Percentiles rank a stretch among this genome's conserved stretches.
Evolutionary conservation across 1,284 basidiomycete species (phyloP).

Genomic region (Volvariella surrecta): DNA sequence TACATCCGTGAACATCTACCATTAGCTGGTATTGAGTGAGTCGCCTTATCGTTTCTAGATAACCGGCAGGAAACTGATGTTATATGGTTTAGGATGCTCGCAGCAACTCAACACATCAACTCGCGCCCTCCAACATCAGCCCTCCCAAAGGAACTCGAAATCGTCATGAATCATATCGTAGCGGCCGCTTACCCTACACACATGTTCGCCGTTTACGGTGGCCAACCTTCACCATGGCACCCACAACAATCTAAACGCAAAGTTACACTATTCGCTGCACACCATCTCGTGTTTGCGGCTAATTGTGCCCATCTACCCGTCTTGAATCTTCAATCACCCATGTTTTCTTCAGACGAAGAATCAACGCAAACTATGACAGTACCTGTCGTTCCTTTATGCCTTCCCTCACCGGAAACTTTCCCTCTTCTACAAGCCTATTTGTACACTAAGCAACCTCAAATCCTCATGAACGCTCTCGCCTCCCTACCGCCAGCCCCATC

Average conservation of each 20-base stretch:
- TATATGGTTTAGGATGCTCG: slow-evolving; percentile 17
- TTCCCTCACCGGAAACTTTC: slow-evolving; percentile 45
- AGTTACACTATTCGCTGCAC: slow-evolving; percentile 44
- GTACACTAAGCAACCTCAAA: slow-evolving; percentile 33
- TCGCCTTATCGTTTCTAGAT: neutral
- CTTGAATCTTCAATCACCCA: slow-evolving; percentile 18
- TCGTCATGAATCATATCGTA: slow-evolving; percentile 6
- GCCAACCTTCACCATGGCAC: slow-evolving; percentile 19
- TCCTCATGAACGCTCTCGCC: slow-evolving; percentile 31
- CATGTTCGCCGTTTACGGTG: slow-evolving; percentile 43
- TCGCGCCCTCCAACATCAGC: slow-evolving; percentile 2
- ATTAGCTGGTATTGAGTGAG: slow-evolving; percentile 23
- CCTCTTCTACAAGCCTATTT: slow-evolving; percentile 40
- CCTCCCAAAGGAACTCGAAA: slow-evolving; percentile 12
- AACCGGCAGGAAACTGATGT: neutral
- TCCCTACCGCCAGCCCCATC: slow-evolving; percentile 9
- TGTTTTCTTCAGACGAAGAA: slow-evolving; percentile 11
- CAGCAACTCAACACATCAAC: slow-evolving; percentile 10
- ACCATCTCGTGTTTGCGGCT: slow-evolving; percentile 45
- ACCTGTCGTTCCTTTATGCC: slow-evolving; percentile 37
- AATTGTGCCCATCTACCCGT: slow-evolving; percentile 44
- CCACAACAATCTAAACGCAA: slow-evolving; percentile 18
- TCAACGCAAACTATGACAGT: slow-evolving; percentile 22
- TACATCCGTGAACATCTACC: slow-evolving; percentile 29
- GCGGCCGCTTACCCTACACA: slow-evolving; percentile 39